Evolutionary conservation across 805 yeast genomes (phyloP), one percentile per base, ranked within the genome.

Genomic region (Nadsonia fulvescens): DNA sequence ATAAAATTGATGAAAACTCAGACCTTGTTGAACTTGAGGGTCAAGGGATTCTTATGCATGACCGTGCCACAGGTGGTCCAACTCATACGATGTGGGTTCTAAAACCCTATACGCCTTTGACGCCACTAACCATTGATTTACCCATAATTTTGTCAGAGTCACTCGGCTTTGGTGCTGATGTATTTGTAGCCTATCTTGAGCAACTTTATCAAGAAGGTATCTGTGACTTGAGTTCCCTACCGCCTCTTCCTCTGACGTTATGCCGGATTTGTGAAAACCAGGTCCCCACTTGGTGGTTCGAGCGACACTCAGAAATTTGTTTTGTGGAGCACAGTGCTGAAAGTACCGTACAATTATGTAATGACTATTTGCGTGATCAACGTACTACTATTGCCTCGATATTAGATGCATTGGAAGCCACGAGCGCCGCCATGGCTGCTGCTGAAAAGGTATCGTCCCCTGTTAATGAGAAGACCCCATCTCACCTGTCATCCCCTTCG

Each of bases 211-310:
- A 71, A 18, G 46, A 61, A 20, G 78, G 72, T 6, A 56, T 72
- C 9, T 57, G 69, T 3, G 75, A 74, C 37, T 75, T 32, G 59
- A 32, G 30, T 13, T 29, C 37, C 14, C 31, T 79, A 0, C 92
- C 93, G 0, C 62, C 68, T n/a, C 94, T 93, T 1, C 71, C 72
- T 13, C 61, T 70, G 30, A 81, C 77, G 18, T 53, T 89, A 16
- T 89, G 99, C 47, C 63, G 94, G 24, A 82, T 89, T 14, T 89
- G 99, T 50, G 99, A 89, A 43, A 69, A 70, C 15, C 64, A 64
- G 24, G 70, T 82, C n/a, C 94, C 93, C 4, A 76, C 82, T 4
- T 89, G 98, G 98, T 89, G 92, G 75, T 57, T 89, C 20, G 98
- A 86, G 39, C 63, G 72, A 25, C 99, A 89, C 49, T 73, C 86